Evolutionary conservation across 1,139 yeast genomes (phyloP).

Genomic region (Pichia sp.): DNA sequence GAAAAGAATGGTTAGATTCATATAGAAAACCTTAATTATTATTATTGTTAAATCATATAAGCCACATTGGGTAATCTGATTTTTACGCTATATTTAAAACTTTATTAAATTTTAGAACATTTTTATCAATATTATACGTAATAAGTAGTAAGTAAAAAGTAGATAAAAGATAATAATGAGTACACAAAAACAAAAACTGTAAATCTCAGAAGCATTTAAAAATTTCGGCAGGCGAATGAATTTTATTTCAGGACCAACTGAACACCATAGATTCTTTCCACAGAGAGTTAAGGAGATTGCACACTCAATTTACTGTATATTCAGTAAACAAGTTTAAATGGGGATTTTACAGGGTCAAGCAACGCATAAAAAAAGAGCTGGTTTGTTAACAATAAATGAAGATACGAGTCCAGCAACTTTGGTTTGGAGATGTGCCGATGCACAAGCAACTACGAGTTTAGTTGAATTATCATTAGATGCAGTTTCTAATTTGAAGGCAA

Average conservation of each 20-base stretch:
- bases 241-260: no score
- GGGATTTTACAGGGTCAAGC: slow-evolving; percentile 48
- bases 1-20: slow-evolving; percentile 18
- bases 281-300: no score
- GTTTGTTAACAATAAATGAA: slow-evolving; percentile 60
- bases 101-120: not conserved
- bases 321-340: not conserved
- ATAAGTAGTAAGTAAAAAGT: not conserved
- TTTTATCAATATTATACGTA: not conserved
- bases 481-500: slow-evolving; percentile 61
- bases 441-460: slow-evolving; percentile 38
- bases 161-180: not conserved
- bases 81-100: not conserved
- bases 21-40: not conserved
- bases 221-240: not conserved
- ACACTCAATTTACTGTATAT: not conserved
- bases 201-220: no score
- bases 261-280: no score
- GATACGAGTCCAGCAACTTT: slow-evolving; percentile 59
- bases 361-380: slow-evolving; percentile 57
- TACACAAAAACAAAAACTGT: not conserved
- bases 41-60: not conserved
- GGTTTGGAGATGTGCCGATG: slow-evolving; percentile 68
- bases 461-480: slow-evolving; percentile 47
- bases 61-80: not conserved